These are phyloP conservation scores for Penicillium freii DNA, from an alignment of 2,329 filamentous ascomycete genomes.

Conservation along the genomic window DNA sequence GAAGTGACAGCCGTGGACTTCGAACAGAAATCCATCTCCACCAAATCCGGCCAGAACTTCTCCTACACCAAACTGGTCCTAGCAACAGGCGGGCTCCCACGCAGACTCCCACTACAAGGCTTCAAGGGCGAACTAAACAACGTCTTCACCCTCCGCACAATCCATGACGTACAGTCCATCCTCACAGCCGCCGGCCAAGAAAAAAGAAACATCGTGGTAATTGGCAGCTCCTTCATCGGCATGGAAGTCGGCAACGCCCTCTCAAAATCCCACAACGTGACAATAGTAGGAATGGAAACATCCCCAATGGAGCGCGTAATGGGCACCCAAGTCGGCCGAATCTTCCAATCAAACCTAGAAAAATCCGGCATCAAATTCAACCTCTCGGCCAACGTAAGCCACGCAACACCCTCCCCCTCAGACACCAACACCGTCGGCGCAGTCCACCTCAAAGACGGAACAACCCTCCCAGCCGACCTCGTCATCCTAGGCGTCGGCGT, in stretches of 20 bases:
- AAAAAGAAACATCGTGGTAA: conserved; percentile 87
- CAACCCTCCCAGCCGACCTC: conserved; percentile 77
- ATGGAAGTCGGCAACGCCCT: conserved; percentile 91
- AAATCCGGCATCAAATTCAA: conserved; percentile 87
- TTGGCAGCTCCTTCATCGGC: conserved; percentile 94
- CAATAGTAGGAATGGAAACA: conserved; percentile 83
- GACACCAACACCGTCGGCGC: conserved; percentile 73
- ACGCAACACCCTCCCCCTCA: conserved; percentile 68
- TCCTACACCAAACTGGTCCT: conserved; percentile 86
- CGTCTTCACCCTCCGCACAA: conserved; percentile 76
- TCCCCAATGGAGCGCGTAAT: conserved; percentile 83
- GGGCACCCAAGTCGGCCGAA: conserved; percentile 73
- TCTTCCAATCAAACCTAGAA: conserved; percentile 76
- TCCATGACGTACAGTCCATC: conserved; percentile 77
- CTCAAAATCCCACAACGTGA: conserved; percentile 77
- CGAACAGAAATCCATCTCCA: conserved; percentile 67
- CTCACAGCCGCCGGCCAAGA: conserved; percentile 68
- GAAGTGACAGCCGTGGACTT: conserved; percentile 77
- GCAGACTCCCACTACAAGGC: conserved; percentile 72
- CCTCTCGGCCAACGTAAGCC: conserved; percentile 76
- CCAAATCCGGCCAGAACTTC: conserved; percentile 67
- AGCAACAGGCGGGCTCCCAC: conserved; percentile 79
- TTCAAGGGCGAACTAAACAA: conserved; percentile 77
- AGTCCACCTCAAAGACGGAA: conserved; percentile 82
- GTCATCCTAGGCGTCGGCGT: conserved; percentile 93